A percentile compares a stretch with the other conserved stretches of the same genome.
phyloP scores from a whole-genome alignment of 805 yeast species.

The Nematodospora valgi region DNA sequence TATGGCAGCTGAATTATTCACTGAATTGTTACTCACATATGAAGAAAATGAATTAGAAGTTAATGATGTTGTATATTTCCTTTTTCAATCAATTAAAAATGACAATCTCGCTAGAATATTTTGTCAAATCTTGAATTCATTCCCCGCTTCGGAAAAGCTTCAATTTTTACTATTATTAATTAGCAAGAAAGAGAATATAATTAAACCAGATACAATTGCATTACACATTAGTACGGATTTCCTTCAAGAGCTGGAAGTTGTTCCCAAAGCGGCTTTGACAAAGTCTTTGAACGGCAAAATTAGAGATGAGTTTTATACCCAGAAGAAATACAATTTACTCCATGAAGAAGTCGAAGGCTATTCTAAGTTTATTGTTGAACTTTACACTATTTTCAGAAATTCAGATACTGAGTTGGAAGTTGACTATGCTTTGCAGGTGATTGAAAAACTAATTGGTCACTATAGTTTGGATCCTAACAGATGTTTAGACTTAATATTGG shows the following conservation, averaged over 20 bases:
- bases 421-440: constrained; percentile 41
- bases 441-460: constrained; percentile 66
- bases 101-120: constrained; percentile 31
- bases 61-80: constrained; percentile 18
- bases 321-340: constrained; percentile 60
- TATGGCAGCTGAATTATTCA: constrained; percentile 24
- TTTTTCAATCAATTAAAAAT: constrained; percentile 25
- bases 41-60: constrained; percentile 17
- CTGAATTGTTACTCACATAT: constrained; percentile 28
- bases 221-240: constrained; percentile 25
- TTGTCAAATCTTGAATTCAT: constrained; percentile 37
- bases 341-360: constrained; percentile 80
- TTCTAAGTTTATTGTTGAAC: constrained; percentile 54
- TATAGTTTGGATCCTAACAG: constrained; percentile 72
- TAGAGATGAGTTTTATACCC: constrained; percentile 44
- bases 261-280: constrained; percentile 32
- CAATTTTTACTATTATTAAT: constrained; percentile 20
- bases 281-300: constrained; percentile 33
- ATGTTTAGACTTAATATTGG: constrained; percentile 60
- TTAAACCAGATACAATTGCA: constrained; percentile 32
- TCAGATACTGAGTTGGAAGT: constrained; percentile 41
- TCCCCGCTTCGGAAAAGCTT: constrained; percentile 25
- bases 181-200: constrained; percentile 19
- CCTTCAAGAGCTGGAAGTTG: constrained; percentile 23
- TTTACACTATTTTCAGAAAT: constrained; percentile 36